Conservation (phyloP, 768 basidiomycete species). For the Candolleomyces efflorescens region DNA sequence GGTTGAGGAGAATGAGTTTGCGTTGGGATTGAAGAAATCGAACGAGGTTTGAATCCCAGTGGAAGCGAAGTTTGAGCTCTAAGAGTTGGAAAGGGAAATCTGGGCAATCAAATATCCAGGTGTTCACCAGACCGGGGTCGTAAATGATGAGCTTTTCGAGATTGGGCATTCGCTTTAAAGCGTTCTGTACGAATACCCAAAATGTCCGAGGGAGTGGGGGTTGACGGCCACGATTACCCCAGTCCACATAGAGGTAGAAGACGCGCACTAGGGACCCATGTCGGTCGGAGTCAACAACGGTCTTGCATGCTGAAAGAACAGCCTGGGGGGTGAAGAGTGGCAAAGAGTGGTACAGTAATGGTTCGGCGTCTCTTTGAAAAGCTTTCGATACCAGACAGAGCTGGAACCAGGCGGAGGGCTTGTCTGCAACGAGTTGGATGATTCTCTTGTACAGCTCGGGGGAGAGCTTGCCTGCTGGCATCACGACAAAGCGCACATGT, state of each 20-base stretch:
- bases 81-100: conserved; percentile 41
- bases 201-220: conserved; percentile 28
- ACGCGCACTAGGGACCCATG: conserved; percentile 37
- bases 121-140: conserved; percentile 33
- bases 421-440: conserved; percentile 27
- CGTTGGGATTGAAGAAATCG: conserved; percentile 47
- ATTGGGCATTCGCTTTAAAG: conserved; percentile 38
- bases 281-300: conserved; percentile 33
- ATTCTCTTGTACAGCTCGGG: conserved; percentile 41
- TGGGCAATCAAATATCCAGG: conserved; percentile 43
- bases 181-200: conserved; percentile 40
- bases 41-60: conserved; percentile 44
- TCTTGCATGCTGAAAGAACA: conserved; percentile 32
- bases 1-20: conserved; percentile 35
- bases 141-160: conserved; percentile 41
- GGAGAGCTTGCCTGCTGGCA: conserved; percentile 22
- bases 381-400: conserved; percentile 44
- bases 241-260: conserved; percentile 33
- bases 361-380: conserved; percentile 45
- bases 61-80: conserved; percentile 44
- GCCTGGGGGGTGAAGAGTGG: conserved; percentile 34
- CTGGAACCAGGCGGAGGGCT: conserved; percentile 31
- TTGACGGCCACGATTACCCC: conserved; percentile 25
- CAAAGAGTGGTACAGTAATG: conserved; percentile 35
- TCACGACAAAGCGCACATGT: neutral